These are phyloP conservation scores for Torulaspora pretoriensis DNA, from an alignment of 1,139 yeast genomes.

Conservation along the genomic window DNA sequence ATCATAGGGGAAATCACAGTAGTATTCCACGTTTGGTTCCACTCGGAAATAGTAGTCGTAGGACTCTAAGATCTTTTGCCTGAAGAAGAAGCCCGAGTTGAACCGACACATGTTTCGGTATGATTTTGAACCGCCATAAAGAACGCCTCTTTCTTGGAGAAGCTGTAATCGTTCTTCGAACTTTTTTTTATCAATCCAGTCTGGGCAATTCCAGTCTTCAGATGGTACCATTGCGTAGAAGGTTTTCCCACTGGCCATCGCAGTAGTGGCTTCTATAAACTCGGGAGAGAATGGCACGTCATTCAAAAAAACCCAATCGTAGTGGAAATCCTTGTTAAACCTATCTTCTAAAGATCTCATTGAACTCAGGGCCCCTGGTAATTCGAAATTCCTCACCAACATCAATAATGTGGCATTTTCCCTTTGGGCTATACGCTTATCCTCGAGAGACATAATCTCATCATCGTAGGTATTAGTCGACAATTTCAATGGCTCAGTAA, in stretches of 20 bases:
- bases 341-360: conserved; percentile 67
- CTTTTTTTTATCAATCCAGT: conserved; percentile 40
- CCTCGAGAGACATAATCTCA: conserved; percentile 45
- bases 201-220: conserved; percentile 69
- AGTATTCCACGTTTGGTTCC: conserved; percentile 85
- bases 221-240: conserved; percentile 66
- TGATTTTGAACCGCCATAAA: conserved; percentile 73
- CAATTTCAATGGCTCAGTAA: conserved; percentile 34
- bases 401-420: conserved; percentile 66
- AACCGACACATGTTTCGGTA: conserved; percentile 83
- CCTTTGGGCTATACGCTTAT: conserved; percentile 10
- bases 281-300: conserved; percentile 72
- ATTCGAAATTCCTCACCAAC: conserved; percentile 66
- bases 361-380: conserved; percentile 57
- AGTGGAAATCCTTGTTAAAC: conserved; percentile 61
- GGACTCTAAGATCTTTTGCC: conserved; percentile 59
- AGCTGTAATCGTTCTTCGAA: conserved; percentile 49
- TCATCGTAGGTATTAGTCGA: conserved; percentile 46
- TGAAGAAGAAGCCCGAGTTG: conserved; percentile 77
- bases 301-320: conserved; percentile 87
- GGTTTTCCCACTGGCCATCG: conserved; percentile 71
- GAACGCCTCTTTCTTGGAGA: conserved; percentile 55
- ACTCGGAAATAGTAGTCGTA: conserved; percentile 91
- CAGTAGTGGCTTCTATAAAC: conserved; percentile 60
- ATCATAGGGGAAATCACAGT: conserved; percentile 73